Conservation (phyloP, 1,284 basidiomycete genomes). For the Tetrapyrgos nigripes region DNA sequence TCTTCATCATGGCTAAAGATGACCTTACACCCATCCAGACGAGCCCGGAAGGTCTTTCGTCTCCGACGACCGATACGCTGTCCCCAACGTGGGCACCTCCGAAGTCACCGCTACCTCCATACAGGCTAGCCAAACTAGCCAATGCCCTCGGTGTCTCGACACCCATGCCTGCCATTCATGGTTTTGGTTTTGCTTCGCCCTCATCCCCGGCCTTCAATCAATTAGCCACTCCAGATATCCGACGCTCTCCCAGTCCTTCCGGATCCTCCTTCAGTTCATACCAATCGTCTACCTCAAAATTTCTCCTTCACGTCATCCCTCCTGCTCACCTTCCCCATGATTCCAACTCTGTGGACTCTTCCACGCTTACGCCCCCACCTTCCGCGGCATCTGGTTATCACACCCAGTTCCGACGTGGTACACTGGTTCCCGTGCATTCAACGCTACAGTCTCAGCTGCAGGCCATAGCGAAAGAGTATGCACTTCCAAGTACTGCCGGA, state of each 20-base stretch:
- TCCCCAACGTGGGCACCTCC: conserved; percentile 62
- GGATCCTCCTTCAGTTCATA: conserved; percentile 41
- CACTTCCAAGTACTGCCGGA: conserved; percentile 80
- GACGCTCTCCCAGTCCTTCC: conserved; percentile 67
- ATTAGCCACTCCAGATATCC: conserved; percentile 45
- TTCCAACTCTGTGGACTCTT: conserved; percentile 46
- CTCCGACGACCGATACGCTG: conserved; percentile 9
- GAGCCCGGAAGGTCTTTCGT: conserved; percentile 11
- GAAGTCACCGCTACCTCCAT: conserved; percentile 72
- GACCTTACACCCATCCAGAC: conserved; percentile 3
- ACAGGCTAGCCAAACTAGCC: conserved; percentile 78
- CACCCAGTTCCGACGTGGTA: conserved; percentile 76
- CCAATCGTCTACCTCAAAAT: conserved; percentile 60
- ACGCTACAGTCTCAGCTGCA: conserved; percentile 74
- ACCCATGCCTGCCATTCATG: conserved; percentile 62
- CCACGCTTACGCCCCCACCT: conserved; percentile 56
- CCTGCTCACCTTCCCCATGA: conserved; percentile 72
- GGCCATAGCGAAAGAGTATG: conserved; percentile 89
- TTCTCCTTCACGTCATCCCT: conserved; percentile 78
- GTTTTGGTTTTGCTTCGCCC: conserved; percentile 27
- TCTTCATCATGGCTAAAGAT: conserved; percentile 4
- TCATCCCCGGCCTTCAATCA: conserved; percentile 44
- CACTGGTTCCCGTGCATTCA: conserved; percentile 74
- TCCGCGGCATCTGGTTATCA: conserved; percentile 74
- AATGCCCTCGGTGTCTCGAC: conserved; percentile 83